These are phyloP conservation scores for Pterulicium gracile DNA, from an alignment of 1,284 basidiomycete species.

Conservation along the genomic window DNA sequence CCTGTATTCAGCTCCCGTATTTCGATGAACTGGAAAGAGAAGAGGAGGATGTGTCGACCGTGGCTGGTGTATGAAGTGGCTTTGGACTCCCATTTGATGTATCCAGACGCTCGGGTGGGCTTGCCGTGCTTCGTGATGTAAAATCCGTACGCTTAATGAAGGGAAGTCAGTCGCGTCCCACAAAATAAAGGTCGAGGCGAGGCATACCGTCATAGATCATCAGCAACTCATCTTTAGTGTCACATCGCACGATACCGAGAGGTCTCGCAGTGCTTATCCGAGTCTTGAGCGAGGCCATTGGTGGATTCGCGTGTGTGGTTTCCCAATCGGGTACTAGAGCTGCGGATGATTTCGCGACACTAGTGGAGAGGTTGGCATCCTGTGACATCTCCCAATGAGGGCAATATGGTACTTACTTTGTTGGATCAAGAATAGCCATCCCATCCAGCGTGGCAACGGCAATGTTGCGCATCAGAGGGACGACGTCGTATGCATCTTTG, in stretches of 20 bases:
- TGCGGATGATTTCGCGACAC: conserved; percentile 27
- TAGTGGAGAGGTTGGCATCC: no score
- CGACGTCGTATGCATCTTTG: conserved; percentile 51
- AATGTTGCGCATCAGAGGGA: conserved; percentile 46
- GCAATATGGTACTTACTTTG: no score
- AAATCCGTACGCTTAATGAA: conserved; percentile 43
- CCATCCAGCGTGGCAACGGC: conserved; percentile 54
- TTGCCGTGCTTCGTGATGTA: conserved; percentile 61
- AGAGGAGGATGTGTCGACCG: conserved; percentile 51
- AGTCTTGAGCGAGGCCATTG: conserved; percentile 42
- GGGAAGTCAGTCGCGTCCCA: neutral
- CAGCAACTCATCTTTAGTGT: conserved; percentile 43
- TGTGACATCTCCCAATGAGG: no score
- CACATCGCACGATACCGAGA: conserved; percentile 55
- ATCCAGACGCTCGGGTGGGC: conserved; percentile 47
- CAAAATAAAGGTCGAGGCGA: neutral
- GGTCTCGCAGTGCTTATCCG: conserved; percentile 50
- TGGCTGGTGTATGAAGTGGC: conserved; percentile 49
- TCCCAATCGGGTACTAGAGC: conserved; percentile 52
- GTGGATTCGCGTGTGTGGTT: conserved; percentile 26
- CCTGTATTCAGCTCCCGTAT: conserved; percentile 52
- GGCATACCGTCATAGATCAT: conserved; percentile 58
- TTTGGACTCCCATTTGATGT: conserved; percentile 66
- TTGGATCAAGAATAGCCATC: conserved; percentile 54
- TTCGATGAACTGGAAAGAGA: conserved; percentile 65